Evolutionary conservation across 2,329 filamentous ascomycete species (phyloP), one percentile per base, ranked within the genome.

Genomic region (Trichoderma oligosporum): DNA sequence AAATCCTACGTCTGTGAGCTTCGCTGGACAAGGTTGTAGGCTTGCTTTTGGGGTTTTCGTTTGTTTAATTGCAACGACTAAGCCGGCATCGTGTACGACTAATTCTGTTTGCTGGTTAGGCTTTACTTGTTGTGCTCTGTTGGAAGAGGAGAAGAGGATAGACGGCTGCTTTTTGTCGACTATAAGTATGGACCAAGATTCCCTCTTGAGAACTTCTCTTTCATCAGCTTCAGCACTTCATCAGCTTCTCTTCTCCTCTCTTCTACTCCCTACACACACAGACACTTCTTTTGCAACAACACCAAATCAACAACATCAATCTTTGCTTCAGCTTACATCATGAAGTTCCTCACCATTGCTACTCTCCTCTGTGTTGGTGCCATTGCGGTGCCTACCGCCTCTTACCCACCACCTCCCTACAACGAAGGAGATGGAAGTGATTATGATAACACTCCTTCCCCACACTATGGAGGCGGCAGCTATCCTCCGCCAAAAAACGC

Each of bases 301-400:
- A 41, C 18, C 11, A 20, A 41, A 14, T 6, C 38, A 22, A 16
- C 38, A 41, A 41, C 18, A 41, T 12, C 11, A 4, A 2, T 9
- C 20, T 7, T 12, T n/a, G 6, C 29, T 36, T 14, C 29, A 9
- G 7, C 2, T 27, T 51, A 29, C 48, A 49, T 44, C 14, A 60
- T 60, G 58, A 46, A 60, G 56, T 36, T 54, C 55, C 39, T 60
- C 36, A n/a, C 41, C 14, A 25, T 49, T 36, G 38, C 48, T 29
- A 42, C 58, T 20, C 29, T 60, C 56, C 14, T 60, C 44, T 20
- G 44, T 16, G 29, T 56, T 33, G 38, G 54, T 27, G 22, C 42
- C 12, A n/a, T 54, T 4, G 55, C 55, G 8, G 18, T 45, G 44
- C 29, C 57, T 14, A n/a, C 52, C 27, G 27, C 36, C n/a, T 45